Conservation (phyloP, 140 eudicot species). For the Bidens hawaiensis region DNA sequence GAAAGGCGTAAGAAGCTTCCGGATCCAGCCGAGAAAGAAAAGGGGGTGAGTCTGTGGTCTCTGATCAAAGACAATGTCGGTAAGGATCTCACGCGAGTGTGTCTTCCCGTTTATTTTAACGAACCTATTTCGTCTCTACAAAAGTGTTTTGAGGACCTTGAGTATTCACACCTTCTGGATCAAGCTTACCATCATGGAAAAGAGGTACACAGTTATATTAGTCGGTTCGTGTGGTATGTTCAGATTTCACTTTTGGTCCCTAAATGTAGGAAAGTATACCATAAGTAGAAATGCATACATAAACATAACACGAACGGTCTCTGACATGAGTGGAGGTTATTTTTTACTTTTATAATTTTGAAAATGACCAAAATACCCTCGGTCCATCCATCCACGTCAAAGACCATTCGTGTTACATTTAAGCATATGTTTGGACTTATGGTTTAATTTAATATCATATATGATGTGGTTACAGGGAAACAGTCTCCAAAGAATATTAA, state of each 20-base stretch:
- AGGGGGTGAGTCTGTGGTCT: conserved; percentile 88
- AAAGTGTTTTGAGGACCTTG: conserved; percentile 78
- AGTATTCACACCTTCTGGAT: conserved; percentile 78
- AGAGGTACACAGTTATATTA: conserved; percentile 26
- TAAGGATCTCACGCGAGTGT: conserved; percentile 84
- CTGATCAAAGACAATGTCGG: conserved; percentile 84
- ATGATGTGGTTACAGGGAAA: conserved; percentile 17
- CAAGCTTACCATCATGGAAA: conserved; percentile 71
- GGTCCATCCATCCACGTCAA: too few species aligned
- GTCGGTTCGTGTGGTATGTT: background rate
- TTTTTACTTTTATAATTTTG: too few species aligned
- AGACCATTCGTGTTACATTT: too few species aligned
- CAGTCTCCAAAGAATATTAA: conserved; percentile 52
- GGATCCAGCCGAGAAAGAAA: conserved; percentile 84
- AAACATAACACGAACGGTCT: too few species aligned
- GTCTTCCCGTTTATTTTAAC: conserved; percentile 85
- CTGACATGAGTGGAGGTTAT: too few species aligned
- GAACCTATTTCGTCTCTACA: conserved; percentile 85
- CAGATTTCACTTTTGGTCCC: too few species aligned
- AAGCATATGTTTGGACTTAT: background rate
- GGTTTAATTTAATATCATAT: background rate
- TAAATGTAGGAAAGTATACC: too few species aligned
- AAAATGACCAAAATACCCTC: too few species aligned
- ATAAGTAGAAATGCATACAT: too few species aligned
- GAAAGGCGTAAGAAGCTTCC: conserved; percentile 81